Base-by-base conservation (phyloP, 163 green algal genomes). In the Chloromonas sp. region DNA sequence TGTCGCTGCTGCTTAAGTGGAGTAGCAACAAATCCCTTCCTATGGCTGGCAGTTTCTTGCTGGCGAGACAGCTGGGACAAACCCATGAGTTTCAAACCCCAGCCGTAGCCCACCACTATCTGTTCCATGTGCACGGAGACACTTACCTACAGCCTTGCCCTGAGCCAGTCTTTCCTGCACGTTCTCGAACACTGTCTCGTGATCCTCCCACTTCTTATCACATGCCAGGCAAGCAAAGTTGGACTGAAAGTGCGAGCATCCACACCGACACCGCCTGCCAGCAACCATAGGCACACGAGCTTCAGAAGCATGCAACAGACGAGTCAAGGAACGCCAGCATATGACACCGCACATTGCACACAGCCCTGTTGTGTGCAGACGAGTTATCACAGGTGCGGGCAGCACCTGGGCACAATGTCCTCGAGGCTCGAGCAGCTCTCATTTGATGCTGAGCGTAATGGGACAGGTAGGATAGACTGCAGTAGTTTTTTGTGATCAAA, bases 131-230 rank as follows among this genome's bases (percentile, higher is more conserved):
- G 66, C 11, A 76, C 5, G 66, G 66, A 76, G 11, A 1, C 79
- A 78, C 84, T 36, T 59, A 87, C 84, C 85, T 1, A 88, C 84
- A 13, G 89, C 74, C 59, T 82, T 70, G 8, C 87, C 87, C 60
- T 82, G 84, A 36, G 86, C 71, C 70, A 81, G 14, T 0, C 87
- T 57, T 71, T 92, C 89, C 14, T 1, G 36, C 11, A 70, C 82
- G 0, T 62, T 89, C 81, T 92, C 89, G 77, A 88, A 89, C 60
- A 87, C 84, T 58, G 87, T 91, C 83, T 92, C 89, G 81, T 92
- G 89, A 71, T 92, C 89, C 85, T 92, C 89, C 89, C 89, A 92
- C 70, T 89, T 86, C 2, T 86, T 78, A 84, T 92, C 89, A 70
- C 87, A 85, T 57, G 87, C 87, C 83, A 91, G 61, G 76, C 88